A percentile compares a stretch with the other conserved stretches of the same genome.
These are phyloP conservation scores for Aegle marmelos DNA, from an alignment of 345 rosid species.

Conservation along the genomic window DNA sequence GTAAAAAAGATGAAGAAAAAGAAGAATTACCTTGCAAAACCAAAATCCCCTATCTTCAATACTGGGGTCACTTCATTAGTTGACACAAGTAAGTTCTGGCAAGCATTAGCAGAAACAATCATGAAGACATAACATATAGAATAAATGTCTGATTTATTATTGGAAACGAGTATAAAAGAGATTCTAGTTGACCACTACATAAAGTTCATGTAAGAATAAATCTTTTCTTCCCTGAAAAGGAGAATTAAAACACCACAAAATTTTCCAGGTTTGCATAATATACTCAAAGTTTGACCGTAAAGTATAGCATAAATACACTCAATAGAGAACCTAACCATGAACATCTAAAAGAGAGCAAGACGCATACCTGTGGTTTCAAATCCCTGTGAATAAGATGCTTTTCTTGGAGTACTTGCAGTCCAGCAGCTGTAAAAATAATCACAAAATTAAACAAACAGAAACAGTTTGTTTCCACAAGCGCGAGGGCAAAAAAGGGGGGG, in stretches of 20 bases:
- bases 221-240: background rate
- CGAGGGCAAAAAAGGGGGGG: background rate
- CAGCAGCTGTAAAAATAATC: constrained; percentile 58
- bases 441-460: constrained; percentile 1
- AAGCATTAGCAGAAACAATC: constrained; percentile 18
- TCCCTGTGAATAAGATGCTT: constrained; percentile 79
- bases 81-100: constrained; percentile 71
- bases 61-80: constrained; percentile 47
- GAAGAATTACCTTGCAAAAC: constrained; percentile 69
- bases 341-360: constrained; percentile 6
- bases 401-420: constrained; percentile 79
- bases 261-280: background rate
- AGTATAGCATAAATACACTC: background rate
- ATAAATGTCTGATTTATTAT: constrained; percentile 7
- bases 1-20: background rate
- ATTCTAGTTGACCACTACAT: background rate
- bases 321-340: constrained; percentile 2
- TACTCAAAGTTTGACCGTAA: background rate
- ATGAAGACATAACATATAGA: constrained; percentile 5
- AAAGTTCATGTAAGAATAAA: background rate
- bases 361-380: constrained; percentile 76
- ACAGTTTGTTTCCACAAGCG: background rate
- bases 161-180: background rate
- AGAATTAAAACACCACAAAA: background rate
- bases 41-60: constrained; percentile 87